phyloP scores from a whole-genome alignment of 768 basidiomycete genomes.

The Suillus luteus region DNA sequence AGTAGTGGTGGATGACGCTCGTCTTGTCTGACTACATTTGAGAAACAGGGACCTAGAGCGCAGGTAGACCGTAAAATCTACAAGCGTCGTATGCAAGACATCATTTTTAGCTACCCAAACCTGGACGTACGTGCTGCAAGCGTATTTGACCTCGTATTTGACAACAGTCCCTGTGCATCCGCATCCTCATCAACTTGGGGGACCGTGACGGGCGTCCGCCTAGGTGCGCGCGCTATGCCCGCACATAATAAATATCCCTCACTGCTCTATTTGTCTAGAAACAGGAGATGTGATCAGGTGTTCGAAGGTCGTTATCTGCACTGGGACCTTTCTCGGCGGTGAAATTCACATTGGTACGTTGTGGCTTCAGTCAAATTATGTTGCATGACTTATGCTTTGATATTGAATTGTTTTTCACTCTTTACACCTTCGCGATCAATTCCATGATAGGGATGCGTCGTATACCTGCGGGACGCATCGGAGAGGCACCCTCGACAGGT shows the following conservation, averaged over 20 bases:
- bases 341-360: constrained; percentile 83
- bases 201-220: constrained; percentile 61
- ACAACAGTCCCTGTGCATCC: constrained; percentile 38
- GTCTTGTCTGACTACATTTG: not conserved
- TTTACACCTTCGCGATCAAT: not conserved
- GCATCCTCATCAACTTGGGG: constrained; percentile 45
- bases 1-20: constrained; percentile 22
- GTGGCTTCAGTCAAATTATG: not conserved
- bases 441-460: constrained; percentile 56
- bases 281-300: constrained; percentile 74
- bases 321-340: constrained; percentile 88
- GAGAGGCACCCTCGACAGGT: constrained; percentile 70
- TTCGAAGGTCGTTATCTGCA: constrained; percentile 84
- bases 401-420: not conserved
- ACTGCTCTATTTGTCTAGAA: constrained; percentile 43
- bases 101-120: constrained; percentile 64
- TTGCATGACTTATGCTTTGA: not conserved
- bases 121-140: constrained; percentile 71
- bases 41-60: constrained; percentile 77
- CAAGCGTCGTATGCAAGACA: constrained; percentile 77
- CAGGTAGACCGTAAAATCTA: constrained; percentile 88
- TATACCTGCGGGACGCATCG: constrained; percentile 77
- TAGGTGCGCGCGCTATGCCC: constrained; percentile 46
- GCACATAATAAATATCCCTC: not conserved
- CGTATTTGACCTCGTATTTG: constrained; percentile 78